phyloP scores from a whole-genome alignment of 495 filamentous ascomycete genomes.

The Penicillium ucsense region DNA sequence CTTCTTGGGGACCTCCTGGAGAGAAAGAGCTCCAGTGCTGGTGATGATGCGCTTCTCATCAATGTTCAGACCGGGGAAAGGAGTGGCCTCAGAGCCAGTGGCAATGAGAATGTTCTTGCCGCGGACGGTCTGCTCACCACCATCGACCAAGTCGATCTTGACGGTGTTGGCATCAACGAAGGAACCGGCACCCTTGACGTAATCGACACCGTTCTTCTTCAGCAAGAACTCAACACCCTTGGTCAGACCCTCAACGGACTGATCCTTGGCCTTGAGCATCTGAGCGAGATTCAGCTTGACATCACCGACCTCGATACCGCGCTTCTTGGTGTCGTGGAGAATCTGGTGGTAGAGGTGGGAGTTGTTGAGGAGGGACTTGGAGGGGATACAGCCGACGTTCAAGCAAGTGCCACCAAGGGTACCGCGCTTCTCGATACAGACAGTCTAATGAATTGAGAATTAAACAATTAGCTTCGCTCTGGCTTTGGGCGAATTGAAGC shows the following conservation, averaged over 20 bases:
- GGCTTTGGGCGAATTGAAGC: not conserved
- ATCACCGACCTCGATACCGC: slow-evolving; percentile 92
- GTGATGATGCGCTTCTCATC: slow-evolving; percentile 97
- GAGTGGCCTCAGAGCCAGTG: slow-evolving; percentile 87
- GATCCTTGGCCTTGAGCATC: slow-evolving; percentile 98
- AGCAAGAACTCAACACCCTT: slow-evolving; percentile 96
- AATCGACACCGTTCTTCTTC: slow-evolving; percentile 98
- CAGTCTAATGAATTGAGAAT: slow-evolving; percentile 48
- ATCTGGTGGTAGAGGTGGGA: slow-evolving; percentile 97
- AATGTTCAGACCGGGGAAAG: slow-evolving; percentile 90
- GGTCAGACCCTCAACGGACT: slow-evolving; percentile 78
- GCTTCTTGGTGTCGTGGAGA: slow-evolving; percentile 91
- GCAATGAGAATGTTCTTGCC: slow-evolving; percentile 98
- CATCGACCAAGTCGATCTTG: slow-evolving; percentile 80
- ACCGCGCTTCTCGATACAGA: slow-evolving; percentile 97
- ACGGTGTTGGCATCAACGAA: slow-evolving; percentile 86
- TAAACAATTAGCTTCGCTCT: slow-evolving; percentile 3
- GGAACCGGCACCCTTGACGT: slow-evolving; percentile 82
- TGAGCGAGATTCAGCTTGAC: slow-evolving; percentile 90
- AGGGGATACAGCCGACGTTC: slow-evolving; percentile 98
- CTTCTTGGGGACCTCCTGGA: slow-evolving; percentile 89
- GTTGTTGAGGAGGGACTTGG: slow-evolving; percentile 99
- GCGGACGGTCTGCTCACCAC: slow-evolving; percentile 72
- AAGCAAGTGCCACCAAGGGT: slow-evolving; percentile 92
- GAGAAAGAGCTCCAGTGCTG: slow-evolving; percentile 85